Evolutionary conservation across 2,329 filamentous ascomycete species (phyloP), one percentile per base, ranked within the genome.

Genomic region (Phialocephala subalpina): DNA sequence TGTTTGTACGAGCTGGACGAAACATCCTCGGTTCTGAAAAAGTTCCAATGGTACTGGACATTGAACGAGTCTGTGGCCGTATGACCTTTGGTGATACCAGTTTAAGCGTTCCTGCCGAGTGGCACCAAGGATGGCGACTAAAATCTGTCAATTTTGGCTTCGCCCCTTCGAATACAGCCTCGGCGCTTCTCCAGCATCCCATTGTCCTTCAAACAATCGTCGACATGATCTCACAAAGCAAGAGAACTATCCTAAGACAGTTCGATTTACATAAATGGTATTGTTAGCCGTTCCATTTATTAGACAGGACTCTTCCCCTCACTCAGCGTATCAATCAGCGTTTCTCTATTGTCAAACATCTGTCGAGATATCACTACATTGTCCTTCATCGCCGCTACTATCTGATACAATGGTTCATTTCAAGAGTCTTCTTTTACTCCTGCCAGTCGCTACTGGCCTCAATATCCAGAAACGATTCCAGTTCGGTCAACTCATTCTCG

Each of bases 401-500:
- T 49, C 25, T 25, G 25, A 33, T 16, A 53, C 9, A 20, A 57
- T 57, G 55, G 18, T 36, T 25, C 2, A 2, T 38, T 6, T 14
- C 20, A 35, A 40, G 18, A 20, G 16, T 18, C 12, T 57, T n/a
- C 9, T 57, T 25, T 20, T 57, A 8, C 22, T 36, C 35, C 35
- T 57, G 11, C 55, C 55, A 12, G 8, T 57, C 20, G 55, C 35
- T 57, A 20, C 55, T 20, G 33, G 33, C 22, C 12, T 38, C 22
- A 33, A 14, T n/a, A 33, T 56, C 6, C 12, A 56, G 6, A 35
- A 18, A 36, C 16, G 52, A n/a, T 49, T 49, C 27, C n/a, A 35
- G 8, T 57, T 22, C n/a, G 55, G 33, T 6, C 55, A 57, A 40
- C 55, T 57, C 9, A 57, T 57, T 27, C 18, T 57, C n/a, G 55